Evolutionary conservation across 2,329 filamentous ascomycete species (phyloP).

Genomic region (Teratosphaeria destructans): DNA sequence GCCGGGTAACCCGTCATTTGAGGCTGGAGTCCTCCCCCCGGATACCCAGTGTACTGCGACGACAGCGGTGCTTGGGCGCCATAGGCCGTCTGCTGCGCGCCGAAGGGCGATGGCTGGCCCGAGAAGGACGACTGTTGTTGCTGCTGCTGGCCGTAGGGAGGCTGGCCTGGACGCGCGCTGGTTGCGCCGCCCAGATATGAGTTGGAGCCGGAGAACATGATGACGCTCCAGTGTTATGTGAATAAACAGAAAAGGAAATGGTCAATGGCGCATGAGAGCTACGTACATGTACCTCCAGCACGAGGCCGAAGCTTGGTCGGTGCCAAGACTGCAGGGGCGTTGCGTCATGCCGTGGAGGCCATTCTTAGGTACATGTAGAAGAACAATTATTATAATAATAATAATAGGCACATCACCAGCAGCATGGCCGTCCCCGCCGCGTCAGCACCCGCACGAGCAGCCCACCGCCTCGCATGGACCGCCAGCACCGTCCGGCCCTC

Average conservation of each 20-base stretch:
- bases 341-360: neutral
- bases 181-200: slow-evolving; percentile 72
- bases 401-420: too few species aligned
- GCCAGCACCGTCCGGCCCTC: slow-evolving; percentile 4
- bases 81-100: slow-evolving; percentile 44
- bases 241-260: neutral
- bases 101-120: slow-evolving; percentile 41
- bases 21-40: slow-evolving; percentile 27
- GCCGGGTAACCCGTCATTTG: slow-evolving; percentile 25
- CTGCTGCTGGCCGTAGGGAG: slow-evolving; percentile 36
- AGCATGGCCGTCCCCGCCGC: neutral
- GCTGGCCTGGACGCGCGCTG: slow-evolving; percentile 56
- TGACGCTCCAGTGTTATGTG: slow-evolving; percentile 2
- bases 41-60: slow-evolving; percentile 59
- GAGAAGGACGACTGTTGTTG: slow-evolving; percentile 31
- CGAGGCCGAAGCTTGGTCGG: neutral
- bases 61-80: slow-evolving; percentile 39
- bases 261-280: neutral
- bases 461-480: slow-evolving; percentile 2
- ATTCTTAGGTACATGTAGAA: neutral
- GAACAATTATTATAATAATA: neutral
- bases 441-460: neutral
- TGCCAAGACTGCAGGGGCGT: neutral
- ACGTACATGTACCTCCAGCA: neutral
- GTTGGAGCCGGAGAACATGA: slow-evolving; percentile 86